These are phyloP conservation scores for Boletus sp. DNA, from an alignment of 768 basidiomycete genomes.

Conservation along the genomic window DNA sequence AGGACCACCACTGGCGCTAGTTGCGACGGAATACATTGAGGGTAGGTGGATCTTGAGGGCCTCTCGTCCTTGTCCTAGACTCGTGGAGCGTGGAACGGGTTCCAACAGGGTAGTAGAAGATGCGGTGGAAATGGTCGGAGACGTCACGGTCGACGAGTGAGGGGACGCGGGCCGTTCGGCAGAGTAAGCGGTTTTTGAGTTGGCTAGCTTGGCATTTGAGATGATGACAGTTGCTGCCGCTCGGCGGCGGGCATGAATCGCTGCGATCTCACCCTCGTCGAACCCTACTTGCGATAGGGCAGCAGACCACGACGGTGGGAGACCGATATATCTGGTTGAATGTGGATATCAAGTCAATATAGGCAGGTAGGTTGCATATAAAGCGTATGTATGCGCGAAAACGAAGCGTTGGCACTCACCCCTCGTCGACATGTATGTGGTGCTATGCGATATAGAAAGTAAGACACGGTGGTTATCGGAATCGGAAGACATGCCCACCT, in stretches of 20 bases:
- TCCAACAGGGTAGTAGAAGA: conserved; percentile 17
- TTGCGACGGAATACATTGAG: conserved; percentile 12
- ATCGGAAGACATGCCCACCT: conserved; percentile 38
- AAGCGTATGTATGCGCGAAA: neutral
- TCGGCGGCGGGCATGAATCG: conserved; percentile 44
- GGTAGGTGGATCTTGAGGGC: conserved; percentile 8
- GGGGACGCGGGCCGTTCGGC: conserved; percentile 14
- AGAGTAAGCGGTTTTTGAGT: neutral
- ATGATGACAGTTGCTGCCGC: conserved; percentile 12
- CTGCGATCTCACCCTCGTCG: conserved; percentile 63
- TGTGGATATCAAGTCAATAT: neutral
- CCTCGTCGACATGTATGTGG: conserved; percentile 77
- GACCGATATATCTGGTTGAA: conserved; percentile 48
- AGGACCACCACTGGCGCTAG: neutral
- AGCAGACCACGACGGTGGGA: conserved; percentile 72
- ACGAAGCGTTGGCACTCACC: conserved; percentile 38
- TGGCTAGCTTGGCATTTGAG: conserved; percentile 5
- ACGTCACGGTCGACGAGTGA: neutral
- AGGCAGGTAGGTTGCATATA: neutral
- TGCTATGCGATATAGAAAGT: conserved; percentile 43
- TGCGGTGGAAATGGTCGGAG: conserved; percentile 19
- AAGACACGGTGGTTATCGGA: neutral
- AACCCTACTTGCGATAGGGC: conserved; percentile 61
- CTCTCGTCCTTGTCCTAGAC: conserved; percentile 10
- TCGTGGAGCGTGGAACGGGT: conserved; percentile 27